Evolutionary conservation across 2,329 filamentous ascomycete genomes (phyloP), one percentile per base, ranked within the genome.

Genomic region (Aurifilum marmelostoma): DNA sequence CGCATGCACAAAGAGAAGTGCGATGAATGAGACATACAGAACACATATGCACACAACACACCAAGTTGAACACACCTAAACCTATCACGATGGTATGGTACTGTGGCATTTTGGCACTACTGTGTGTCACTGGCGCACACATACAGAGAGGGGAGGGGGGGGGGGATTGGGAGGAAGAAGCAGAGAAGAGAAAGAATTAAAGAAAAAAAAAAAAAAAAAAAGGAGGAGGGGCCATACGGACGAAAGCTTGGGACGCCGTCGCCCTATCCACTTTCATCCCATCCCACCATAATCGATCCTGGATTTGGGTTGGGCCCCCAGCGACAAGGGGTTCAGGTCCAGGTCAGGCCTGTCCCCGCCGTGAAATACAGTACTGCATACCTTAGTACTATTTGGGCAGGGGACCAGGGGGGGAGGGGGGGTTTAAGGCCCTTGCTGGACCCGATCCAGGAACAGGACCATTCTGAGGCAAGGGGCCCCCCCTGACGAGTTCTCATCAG

Each of bases 401-500:
- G 16, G 21, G 3, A n/a, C 21, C 4, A 34, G 34, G 34, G 21
- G 24, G 12, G 59, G 3, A 16, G 59, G 32, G n/a, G 14, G 50
- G 12, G 12, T 8, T 3, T 6, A n/a, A 7, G 47, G 50, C 14
- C 24, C 24, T 60, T 37, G 58, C 58, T 60, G 58, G 32, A 3
- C 58, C 14, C 32, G 58, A 67, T 67, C 56, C 65, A 67, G 65
- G 65, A 67, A 67, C 65, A 41, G 39, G 52, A 34, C 65, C 65
- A 61, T 47, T 32, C 58, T 47, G 14, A 21, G 27, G 27, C 56
- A 34, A 50, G 64, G 32, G 63, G 37, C 2, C 27, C 32, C 34
- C 37, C 63, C 18, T 47, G 37, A 34, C 27, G 27, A 7, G n/a
- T 43, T 6, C 60, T 43, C 41, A 12, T 12, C 60, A 41, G n/a